Percentiles rank a stretch among this genome's conserved stretches.
Conservation (phyloP, 2,329 filamentous ascomycete genomes). For the Rhytidhysteron rufulum region DNA sequence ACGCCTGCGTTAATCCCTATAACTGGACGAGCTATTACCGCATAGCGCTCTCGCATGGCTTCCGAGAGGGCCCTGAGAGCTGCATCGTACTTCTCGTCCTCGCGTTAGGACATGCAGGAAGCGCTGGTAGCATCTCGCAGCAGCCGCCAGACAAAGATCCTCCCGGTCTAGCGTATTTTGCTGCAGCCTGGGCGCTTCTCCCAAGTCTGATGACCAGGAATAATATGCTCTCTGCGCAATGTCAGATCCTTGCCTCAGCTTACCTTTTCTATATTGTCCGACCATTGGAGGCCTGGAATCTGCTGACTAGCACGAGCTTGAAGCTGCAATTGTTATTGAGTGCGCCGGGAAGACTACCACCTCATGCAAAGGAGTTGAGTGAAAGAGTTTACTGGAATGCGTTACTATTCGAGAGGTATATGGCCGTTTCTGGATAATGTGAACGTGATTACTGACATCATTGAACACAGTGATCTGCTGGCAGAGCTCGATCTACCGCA, state of each 20-base stretch:
- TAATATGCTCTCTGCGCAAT: conserved; percentile 73
- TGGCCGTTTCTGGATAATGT: background rate
- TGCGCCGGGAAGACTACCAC: conserved; percentile 66
- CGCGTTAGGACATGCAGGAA: conserved; percentile 71
- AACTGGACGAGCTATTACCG: conserved; percentile 75
- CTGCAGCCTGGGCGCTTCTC: conserved; percentile 72
- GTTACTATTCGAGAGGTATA: conserved; percentile 65
- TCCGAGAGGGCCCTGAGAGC: conserved; percentile 74
- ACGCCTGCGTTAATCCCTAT: conserved; percentile 79
- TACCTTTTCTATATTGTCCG: conserved; percentile 81
- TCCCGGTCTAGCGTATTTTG: conserved; percentile 75
- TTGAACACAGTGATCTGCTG: conserved; percentile 55
- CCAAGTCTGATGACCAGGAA: conserved; percentile 77
- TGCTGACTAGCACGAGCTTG: conserved; percentile 74
- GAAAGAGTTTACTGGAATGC: conserved; percentile 84
- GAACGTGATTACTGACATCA: conserved; percentile 1
- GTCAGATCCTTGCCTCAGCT: conserved; percentile 73
- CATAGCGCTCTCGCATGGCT: conserved; percentile 69
- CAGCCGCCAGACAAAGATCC: conserved; percentile 66
- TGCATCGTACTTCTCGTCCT: conserved; percentile 78
- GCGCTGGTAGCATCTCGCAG: conserved; percentile 71
- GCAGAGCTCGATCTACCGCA: conserved; percentile 78
- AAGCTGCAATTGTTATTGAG: conserved; percentile 77
- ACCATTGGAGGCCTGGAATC: conserved; percentile 77
- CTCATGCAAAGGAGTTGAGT: conserved; percentile 67